Percentiles rank a stretch among this genome's conserved stretches.
These are phyloP conservation scores for Fusarium heterosporum DNA, from an alignment of 2,329 filamentous ascomycete species.

Conservation along the genomic window DNA sequence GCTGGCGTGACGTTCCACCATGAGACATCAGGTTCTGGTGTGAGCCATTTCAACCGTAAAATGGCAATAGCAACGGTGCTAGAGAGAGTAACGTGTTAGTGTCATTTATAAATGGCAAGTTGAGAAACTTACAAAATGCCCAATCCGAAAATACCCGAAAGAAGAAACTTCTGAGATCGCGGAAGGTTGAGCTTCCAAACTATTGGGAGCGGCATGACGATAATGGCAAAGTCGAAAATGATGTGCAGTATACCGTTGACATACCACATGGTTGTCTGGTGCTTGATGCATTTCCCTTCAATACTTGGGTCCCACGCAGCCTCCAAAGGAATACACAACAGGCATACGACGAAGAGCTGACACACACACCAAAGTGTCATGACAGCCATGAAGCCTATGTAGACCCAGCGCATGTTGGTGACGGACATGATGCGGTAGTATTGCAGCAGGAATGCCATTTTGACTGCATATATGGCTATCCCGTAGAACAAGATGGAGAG, in stretches of 20 bases:
- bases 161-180: slow-evolving; percentile 13
- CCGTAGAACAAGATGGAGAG: slow-evolving; percentile 33
- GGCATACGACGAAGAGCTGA: background rate
- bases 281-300: slow-evolving; percentile 3
- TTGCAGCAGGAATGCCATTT: slow-evolving; percentile 35
- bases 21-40: slow-evolving; percentile 10
- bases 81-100: accelerated
- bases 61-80: slow-evolving; percentile 31
- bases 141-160: slow-evolving; percentile 28
- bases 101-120: accelerated
- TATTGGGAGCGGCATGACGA: slow-evolving; percentile 30
- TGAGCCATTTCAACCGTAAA: slow-evolving; percentile 37
- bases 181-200: slow-evolving; percentile 30
- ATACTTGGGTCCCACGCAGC: slow-evolving; percentile 27
- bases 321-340: slow-evolving; percentile 19
- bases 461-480: slow-evolving; percentile 2
- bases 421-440: slow-evolving; percentile 37
- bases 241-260: slow-evolving; percentile 27
- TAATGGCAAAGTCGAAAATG: slow-evolving; percentile 25
- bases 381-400: background rate
- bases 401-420: slow-evolving; percentile 23
- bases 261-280: slow-evolving; percentile 5
- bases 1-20: slow-evolving; percentile 39
- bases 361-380: background rate
- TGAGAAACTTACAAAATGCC: slow-evolving; percentile 24